Conservation (phyloP, 1,284 basidiomycete species). For the Heterobasidion annosum region DNA sequence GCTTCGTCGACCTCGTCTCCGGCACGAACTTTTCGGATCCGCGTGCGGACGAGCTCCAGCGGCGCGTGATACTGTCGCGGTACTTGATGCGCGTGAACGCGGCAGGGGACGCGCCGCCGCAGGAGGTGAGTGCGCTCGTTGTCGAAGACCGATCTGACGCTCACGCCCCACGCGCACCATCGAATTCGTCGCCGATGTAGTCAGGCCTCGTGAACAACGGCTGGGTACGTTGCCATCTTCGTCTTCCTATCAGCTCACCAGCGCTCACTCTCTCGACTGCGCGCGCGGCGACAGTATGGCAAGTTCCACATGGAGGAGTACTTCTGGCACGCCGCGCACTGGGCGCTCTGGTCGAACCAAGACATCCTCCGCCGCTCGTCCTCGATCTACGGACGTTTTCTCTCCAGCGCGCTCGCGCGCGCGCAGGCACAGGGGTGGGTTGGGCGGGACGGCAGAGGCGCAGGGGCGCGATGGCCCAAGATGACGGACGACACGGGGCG, state of each 20-base stretch:
- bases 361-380: conserved; percentile 37
- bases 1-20: conserved; percentile 44
- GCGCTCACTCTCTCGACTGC: neutral
- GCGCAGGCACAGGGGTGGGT: conserved; percentile 43
- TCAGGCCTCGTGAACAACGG: conserved; percentile 51
- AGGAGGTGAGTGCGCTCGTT: conserved; percentile 33
- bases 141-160: neutral
- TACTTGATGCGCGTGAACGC: conserved; percentile 54
- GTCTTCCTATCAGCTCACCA: neutral
- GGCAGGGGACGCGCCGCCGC: conserved; percentile 45
- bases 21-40: conserved; percentile 31
- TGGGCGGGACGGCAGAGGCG: neutral
- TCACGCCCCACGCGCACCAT: neutral
- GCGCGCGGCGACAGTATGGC: conserved; percentile 24
- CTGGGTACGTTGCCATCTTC: conserved; percentile 31
- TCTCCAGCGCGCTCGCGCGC: conserved; percentile 34
- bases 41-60: conserved; percentile 45
- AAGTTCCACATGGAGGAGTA: conserved; percentile 60
- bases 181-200: conserved; percentile 18
- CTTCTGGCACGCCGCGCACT: conserved; percentile 53
- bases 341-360: conserved; percentile 55
- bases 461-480: conserved; percentile 53
- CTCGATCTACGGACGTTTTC: conserved; percentile 37
- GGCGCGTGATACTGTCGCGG: conserved; percentile 45
- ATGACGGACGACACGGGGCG: conserved; percentile 55